These are phyloP conservation scores for Arctium lappa DNA, from an alignment of 129 eudicot species.

Conservation along the genomic window DNA sequence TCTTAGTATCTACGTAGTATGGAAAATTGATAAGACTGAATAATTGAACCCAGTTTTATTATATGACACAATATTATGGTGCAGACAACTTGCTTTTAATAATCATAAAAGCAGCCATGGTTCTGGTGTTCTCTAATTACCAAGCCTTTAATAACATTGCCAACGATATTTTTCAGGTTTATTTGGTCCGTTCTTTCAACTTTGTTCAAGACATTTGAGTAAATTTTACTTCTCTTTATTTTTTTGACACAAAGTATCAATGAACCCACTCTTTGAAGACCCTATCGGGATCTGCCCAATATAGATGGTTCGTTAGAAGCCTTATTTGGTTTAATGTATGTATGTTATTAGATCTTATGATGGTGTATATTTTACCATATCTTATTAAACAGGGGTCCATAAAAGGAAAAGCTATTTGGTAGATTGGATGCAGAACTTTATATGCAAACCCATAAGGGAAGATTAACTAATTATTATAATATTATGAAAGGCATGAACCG, in stretches of 20 bases:
- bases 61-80: too few species aligned
- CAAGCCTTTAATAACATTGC: too few species aligned
- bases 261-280: not conserved
- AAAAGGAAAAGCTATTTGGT: not conserved
- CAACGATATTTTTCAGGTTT: not conserved
- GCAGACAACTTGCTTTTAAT: not conserved
- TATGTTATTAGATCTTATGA: not conserved
- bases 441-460: not conserved
- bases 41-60: not conserved
- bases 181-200: not conserved
- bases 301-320: not conserved
- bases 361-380: not conserved
- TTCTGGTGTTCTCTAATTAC: not conserved
- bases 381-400: not conserved
- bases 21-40: not conserved
- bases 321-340: not conserved
- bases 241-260: not conserved
- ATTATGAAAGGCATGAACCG: constrained; percentile 3
- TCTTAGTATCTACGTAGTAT: not conserved
- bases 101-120: not conserved
- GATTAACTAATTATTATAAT: not conserved
- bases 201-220: not conserved
- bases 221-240: not conserved
- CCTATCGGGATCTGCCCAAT: not conserved
- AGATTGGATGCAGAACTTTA: not conserved